phyloP scores from a whole-genome alignment of 495 filamentous ascomycete genomes.

The Podospora pseudopauciseta region DNA sequence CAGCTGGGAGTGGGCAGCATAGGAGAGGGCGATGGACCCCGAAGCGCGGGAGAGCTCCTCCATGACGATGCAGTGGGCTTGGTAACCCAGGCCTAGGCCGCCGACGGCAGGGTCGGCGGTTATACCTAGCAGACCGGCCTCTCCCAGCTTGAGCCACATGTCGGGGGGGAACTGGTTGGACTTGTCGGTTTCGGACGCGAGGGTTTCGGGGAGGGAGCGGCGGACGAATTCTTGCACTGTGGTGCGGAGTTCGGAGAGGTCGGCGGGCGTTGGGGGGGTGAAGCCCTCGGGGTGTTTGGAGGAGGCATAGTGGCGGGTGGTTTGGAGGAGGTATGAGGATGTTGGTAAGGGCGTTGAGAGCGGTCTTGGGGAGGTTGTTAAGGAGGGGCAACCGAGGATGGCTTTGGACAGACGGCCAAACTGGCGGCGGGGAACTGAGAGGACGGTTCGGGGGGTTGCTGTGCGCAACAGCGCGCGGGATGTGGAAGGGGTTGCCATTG shows the following conservation, averaged over 20 bases:
- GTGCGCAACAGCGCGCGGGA: constrained; percentile 34
- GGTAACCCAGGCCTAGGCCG: constrained; percentile 88
- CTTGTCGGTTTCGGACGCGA: constrained; percentile 77
- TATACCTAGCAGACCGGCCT: constrained; percentile 87
- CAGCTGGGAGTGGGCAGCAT: constrained; percentile 93
- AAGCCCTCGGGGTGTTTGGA: constrained; percentile 89
- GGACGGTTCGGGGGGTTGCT: constrained; percentile 5
- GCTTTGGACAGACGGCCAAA: constrained; percentile 14
- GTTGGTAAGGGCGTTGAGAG: constrained; percentile 17
- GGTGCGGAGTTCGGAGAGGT: constrained; percentile 81
- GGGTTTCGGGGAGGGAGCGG: constrained; percentile 76
- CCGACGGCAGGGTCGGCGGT: constrained; percentile 94
- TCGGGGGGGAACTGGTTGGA: constrained; percentile 82
- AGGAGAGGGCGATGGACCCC: constrained; percentile 85
- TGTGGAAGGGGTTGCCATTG: constrained; percentile 31
- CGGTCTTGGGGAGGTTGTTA: neutral
- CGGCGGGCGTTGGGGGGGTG: constrained; percentile 65
- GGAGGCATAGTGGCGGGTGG: constrained; percentile 39
- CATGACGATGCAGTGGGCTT: constrained; percentile 95
- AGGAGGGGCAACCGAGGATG: neutral
- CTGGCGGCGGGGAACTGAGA: neutral
- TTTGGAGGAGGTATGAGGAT: constrained; percentile 12
- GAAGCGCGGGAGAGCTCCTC: constrained; percentile 67
- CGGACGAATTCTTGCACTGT: constrained; percentile 89
- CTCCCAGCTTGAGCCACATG: constrained; percentile 93